Evolutionary conservation across 257 asterid species (phyloP).

Genomic region (Solanum sejunctum): DNA sequence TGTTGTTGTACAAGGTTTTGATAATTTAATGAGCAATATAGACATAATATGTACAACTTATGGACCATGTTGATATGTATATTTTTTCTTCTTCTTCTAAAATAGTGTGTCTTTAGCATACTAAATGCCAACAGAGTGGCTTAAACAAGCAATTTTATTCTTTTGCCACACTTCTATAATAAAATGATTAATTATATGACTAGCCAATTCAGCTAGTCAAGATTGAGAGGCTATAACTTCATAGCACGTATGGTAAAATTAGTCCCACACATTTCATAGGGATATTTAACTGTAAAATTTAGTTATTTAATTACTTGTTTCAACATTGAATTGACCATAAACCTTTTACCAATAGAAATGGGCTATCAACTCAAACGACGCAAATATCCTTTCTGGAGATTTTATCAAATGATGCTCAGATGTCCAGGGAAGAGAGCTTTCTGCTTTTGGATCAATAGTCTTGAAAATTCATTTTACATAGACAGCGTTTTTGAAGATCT

Average conservation of each 20-base stretch:
- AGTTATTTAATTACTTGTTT: not conserved
- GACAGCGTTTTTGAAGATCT: constrained; percentile 95
- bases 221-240: not conserved
- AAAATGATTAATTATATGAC: not conserved
- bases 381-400: constrained; percentile 78
- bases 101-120: not conserved
- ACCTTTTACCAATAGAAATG: constrained; percentile 44
- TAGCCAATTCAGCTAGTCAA: not conserved
- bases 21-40: not conserved
- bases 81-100: not conserved
- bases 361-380: constrained; percentile 69
- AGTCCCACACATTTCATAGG: not conserved
- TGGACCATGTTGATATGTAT: not conserved
- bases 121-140: not conserved
- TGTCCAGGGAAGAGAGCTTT: constrained; percentile 87
- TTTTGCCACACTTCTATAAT: not conserved
- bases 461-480: constrained; percentile 68
- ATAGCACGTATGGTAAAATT: not conserved
- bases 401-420: constrained; percentile 65
- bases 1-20: not conserved
- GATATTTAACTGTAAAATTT: not conserved
- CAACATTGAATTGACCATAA: constrained; percentile 1
- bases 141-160: not conserved
- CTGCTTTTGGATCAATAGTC: constrained; percentile 88
- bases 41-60: not conserved